Evolutionary conservation across 371 early-diverging fungal genomes (phyloP).

Genomic region (Dinochytrium kinnereticum): DNA sequence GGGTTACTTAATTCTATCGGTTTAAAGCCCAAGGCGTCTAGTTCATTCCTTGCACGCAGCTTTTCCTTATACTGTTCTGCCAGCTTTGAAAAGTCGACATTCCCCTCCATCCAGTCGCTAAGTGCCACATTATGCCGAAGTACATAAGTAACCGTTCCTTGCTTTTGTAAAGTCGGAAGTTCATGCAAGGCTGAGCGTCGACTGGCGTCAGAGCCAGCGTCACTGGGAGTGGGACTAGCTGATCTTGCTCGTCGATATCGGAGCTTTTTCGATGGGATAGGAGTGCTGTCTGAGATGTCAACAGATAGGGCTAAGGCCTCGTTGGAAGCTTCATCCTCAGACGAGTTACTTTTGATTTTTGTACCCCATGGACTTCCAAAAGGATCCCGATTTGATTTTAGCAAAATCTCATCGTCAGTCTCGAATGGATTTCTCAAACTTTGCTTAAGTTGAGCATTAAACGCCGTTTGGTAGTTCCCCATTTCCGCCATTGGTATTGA

Average conservation of each 20-base stretch:
- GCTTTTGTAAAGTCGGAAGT: background rate
- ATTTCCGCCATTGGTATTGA: slow-evolving; percentile 68
- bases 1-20: no score
- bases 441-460: slow-evolving; percentile 54
- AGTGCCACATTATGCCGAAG: background rate
- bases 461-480: slow-evolving; percentile 58
- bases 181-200: no score
- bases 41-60: no score
- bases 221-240: background rate
- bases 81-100: background rate
- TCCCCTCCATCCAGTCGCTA: background rate
- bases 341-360: background rate
- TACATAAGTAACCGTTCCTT: background rate
- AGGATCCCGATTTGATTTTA: slow-evolving; percentile 57
- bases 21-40: no score
- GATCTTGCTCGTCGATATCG: background rate
- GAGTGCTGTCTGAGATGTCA: background rate
- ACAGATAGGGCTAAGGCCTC: background rate
- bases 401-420: slow-evolving; percentile 62
- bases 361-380: slow-evolving; percentile 72
- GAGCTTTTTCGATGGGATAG: background rate
- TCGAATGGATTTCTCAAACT: slow-evolving; percentile 66
- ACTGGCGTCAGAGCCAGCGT: no score
- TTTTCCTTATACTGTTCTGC: no score
- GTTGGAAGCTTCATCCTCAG: background rate